These are phyloP conservation scores for Penicillium sp. DNA, from an alignment of 2,329 filamentous ascomycete species.

Conservation along the genomic window DNA sequence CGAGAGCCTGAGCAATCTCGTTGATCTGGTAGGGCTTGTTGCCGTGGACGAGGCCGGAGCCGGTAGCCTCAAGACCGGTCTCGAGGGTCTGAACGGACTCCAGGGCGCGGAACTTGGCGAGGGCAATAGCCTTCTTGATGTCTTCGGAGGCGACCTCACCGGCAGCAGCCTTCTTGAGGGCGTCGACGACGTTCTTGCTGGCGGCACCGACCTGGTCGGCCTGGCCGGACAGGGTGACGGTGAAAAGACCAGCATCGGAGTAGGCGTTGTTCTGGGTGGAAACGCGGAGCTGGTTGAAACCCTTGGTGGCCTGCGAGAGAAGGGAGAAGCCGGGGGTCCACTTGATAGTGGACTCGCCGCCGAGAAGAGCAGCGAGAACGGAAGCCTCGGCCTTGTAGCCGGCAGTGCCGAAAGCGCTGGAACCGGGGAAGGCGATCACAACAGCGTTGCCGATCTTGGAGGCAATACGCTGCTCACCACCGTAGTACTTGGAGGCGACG, in stretches of 20 bases:
- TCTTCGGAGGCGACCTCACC: slow-evolving; percentile 79
- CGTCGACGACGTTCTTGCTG: slow-evolving; percentile 73
- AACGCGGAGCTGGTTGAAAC: slow-evolving; percentile 64
- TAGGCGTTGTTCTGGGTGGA: slow-evolving; percentile 78
- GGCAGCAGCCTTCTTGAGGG: slow-evolving; percentile 75
- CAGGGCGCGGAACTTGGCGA: slow-evolving; percentile 89
- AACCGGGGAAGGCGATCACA: slow-evolving; percentile 89
- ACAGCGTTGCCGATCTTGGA: slow-evolving; percentile 75
- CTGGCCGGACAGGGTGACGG: slow-evolving; percentile 74
- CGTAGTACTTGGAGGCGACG: slow-evolving; percentile 78
- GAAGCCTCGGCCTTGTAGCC: slow-evolving; percentile 86
- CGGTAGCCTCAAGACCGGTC: slow-evolving; percentile 76
- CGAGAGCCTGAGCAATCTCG: slow-evolving; percentile 73
- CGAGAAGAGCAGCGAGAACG: slow-evolving; percentile 84
- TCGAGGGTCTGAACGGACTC: slow-evolving; percentile 76
- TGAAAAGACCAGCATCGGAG: slow-evolving; percentile 89
- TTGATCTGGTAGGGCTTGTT: slow-evolving; percentile 81
- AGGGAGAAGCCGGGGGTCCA: slow-evolving; percentile 93
- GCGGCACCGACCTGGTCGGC: slow-evolving; percentile 70
- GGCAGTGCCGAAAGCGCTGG: slow-evolving; percentile 66
- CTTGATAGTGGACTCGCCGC: slow-evolving; percentile 88
- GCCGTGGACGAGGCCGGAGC: slow-evolving; percentile 76
- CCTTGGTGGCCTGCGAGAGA: slow-evolving; percentile 73
- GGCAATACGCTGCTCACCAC: slow-evolving; percentile 87
- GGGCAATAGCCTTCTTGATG: slow-evolving; percentile 84